Evolutionary conservation across 2,329 filamentous ascomycete genomes (phyloP), one percentile per base, ranked within the genome.

Genomic region (Pleurostoma richardsiae): DNA sequence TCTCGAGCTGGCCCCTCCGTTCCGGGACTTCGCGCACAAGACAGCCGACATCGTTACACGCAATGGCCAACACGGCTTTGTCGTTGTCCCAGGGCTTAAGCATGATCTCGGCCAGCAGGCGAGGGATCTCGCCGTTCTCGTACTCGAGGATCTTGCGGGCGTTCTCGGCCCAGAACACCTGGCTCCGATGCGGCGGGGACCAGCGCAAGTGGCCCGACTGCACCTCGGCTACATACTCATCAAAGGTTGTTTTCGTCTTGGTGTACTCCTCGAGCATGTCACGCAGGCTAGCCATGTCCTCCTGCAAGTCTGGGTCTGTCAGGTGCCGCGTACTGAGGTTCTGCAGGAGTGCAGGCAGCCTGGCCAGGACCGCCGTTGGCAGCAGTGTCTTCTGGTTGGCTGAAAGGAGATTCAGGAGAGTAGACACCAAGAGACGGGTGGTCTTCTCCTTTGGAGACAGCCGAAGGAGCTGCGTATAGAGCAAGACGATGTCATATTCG

Each of bases 391-490:
- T 72, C 70, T 80, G 67, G 74, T 89, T 85, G 50, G 74, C 72
- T 40, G 73, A 72, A 36, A 96, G 81, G 40, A 99, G 83, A 68
- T 96, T 97, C 64, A 86, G 80, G 39, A 99, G 79, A 6, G 92
- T 96, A 7, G 90, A 90, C 40, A 97, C 78, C 41, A 96, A 81
- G 45, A 99, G 79, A 30, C 94, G 85, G 1, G 92, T 97, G 1
- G 92, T 97, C 76, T 99, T 99, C 66, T 97, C 94, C 68, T 99
- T 99, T 40, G 92, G 91, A 3, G 94, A 97, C 39, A 96, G 76
- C 46, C 90, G 86, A 46, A 99, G 77, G 36, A 99, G 83, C 55
- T 95, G 88, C n/a, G 88, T 90, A 66, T 96, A 96, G 40, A 97
- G 80, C 41, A 90, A 79, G 52, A 97, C 79, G 55, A 97, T 86